phyloP scores from a whole-genome alignment of 148 eudicot species.

The Chenopodium quinoa region DNA sequence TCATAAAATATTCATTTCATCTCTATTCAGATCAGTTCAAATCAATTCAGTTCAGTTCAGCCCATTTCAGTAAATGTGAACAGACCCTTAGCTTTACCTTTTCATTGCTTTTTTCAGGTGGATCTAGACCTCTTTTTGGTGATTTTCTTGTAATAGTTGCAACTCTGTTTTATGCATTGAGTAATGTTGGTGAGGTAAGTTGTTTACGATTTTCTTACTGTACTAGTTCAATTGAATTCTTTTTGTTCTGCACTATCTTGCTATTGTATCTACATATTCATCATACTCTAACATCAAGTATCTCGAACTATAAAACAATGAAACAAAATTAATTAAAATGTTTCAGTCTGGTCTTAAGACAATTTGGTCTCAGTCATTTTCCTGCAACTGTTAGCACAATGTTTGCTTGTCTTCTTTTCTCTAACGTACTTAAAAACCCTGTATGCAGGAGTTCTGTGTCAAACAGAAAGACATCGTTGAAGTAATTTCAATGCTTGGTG shows the following conservation, averaged over 20 bases:
- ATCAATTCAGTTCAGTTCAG: too few relatives aligned
- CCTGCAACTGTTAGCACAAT: not conserved
- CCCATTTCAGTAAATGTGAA: too few relatives aligned
- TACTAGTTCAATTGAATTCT: not conserved
- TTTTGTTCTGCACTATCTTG: not conserved
- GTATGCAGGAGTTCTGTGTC: conserved; percentile 72
- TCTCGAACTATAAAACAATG: not conserved
- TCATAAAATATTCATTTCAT: too few relatives aligned
- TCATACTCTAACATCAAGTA: not conserved
- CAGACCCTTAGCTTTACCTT: not conserved
- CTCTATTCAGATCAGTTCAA: too few relatives aligned
- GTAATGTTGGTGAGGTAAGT: conserved; percentile 84
- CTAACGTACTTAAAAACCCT: not conserved
- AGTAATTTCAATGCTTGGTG: conserved; percentile 74
- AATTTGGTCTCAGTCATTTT: not conserved
- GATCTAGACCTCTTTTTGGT: conserved; percentile 79
- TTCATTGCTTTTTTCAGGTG: conserved; percentile 47
- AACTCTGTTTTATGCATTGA: conserved; percentile 65
- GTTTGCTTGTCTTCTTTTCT: not conserved
- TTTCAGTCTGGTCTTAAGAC: not conserved
- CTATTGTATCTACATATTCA: not conserved
- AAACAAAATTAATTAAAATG: too few relatives aligned
- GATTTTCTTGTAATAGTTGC: conserved; percentile 72
- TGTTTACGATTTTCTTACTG: not conserved
- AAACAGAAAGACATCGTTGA: conserved; percentile 70